These are phyloP conservation scores for Arctium minus DNA, from an alignment of 129 eudicot species.

Conservation along the genomic window DNA sequence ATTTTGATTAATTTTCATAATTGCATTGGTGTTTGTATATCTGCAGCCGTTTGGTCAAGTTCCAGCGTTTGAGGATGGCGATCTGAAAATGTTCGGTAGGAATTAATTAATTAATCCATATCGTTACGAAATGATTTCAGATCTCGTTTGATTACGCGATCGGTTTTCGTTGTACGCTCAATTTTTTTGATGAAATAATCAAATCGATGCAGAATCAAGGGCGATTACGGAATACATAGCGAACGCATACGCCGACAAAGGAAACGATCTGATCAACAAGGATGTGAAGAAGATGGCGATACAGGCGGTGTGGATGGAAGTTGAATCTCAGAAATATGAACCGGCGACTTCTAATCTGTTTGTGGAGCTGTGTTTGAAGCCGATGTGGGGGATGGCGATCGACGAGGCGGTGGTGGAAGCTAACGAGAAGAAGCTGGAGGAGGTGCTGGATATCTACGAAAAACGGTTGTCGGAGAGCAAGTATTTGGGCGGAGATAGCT, in stretches of 20 bases:
- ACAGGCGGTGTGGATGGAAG: slow-evolving; percentile 27
- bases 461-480: slow-evolving; percentile 37
- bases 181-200: not conserved
- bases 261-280: slow-evolving; percentile 11
- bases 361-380: slow-evolving; percentile 36
- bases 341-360: slow-evolving; percentile 10
- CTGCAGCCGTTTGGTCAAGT: slow-evolving; percentile 69
- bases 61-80: slow-evolving; percentile 62
- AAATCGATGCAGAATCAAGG: slow-evolving; percentile 58
- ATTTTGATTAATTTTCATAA: not conserved
- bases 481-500: slow-evolving; percentile 51
- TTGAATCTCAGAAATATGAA: slow-evolving; percentile 37
- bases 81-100: slow-evolving; percentile 50
- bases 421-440: slow-evolving; percentile 24
- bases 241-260: slow-evolving; percentile 20
- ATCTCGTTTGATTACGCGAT: not conserved
- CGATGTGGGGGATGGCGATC: slow-evolving; percentile 27
- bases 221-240: slow-evolving; percentile 59
- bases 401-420: slow-evolving; percentile 38
- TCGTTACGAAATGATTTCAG: not conserved
- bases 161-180: not conserved
- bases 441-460: slow-evolving; percentile 53
- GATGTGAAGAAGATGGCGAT: slow-evolving; percentile 30
- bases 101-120: not conserved
- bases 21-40: not conserved